Evolutionary conservation across 1,284 basidiomycete species (phyloP), one percentile per base, ranked within the genome.

Genomic region (Tremellales sp.): DNA sequence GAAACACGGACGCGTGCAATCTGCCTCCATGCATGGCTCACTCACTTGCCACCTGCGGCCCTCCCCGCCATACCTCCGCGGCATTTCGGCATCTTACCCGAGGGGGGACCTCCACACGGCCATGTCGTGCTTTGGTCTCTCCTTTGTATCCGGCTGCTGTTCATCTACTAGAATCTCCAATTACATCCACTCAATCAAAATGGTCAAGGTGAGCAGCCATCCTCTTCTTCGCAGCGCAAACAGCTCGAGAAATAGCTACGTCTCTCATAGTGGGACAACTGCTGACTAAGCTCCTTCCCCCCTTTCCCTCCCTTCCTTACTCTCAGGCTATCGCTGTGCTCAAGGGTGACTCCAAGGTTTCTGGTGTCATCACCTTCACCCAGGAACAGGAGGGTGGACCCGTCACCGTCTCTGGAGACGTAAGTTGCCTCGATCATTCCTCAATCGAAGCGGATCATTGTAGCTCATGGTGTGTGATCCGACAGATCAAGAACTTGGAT

Each of bases 311-410:
- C 28, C 19, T 34, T 19, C 40, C 29, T 22, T 32, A 18, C 40
- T 27, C 48, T 7, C 50, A 85, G 84, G 85, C 85, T 31, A 76
- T 83, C 38, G 83, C 78, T 24, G 77, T 85, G 22, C 74, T 88
- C 60, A 79, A 76, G 52, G 84, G 85, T 39, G 77, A 79, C 49
- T 62, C 81, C 6, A 66, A 72, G 50, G 81, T 84, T 45, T 72
- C 74, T 40, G 86, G 86, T 43, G 80, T 77, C 22, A 79, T 87
- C 51, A 77, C 74, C 36, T 86, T 88, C 70, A 74, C 77, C 35
- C 86, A 88, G 68, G 58, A 74, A 3, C 65, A 72, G 25, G 72
- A 73, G 47, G 75, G 73, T 43, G 77, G 76, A 16, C 77, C 81
- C 31, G 83, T 87, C 46, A 79, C 73, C 21, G 73, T 88, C 44